Base-by-base conservation (phyloP, 768 basidiomycete species). In the Tulasnella calospora region DNA sequence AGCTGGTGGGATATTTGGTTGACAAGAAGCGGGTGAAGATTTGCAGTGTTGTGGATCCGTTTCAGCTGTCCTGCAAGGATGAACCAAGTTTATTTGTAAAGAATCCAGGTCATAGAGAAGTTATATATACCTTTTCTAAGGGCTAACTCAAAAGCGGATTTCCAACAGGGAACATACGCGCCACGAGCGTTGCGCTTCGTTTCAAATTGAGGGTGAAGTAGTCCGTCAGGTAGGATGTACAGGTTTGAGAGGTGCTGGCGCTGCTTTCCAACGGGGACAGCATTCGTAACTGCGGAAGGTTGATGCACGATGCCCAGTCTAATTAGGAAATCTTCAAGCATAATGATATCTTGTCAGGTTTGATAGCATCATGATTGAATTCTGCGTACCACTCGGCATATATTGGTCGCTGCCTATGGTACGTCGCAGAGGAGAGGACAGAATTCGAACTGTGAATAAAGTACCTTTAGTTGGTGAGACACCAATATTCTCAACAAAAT, bases 161-260 rank as follows among this genome's bases (percentile, higher is more conserved):
- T 88, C 83, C 89, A 89, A 83, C 92, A 94, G 15, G 89, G 77
- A n/a, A 91, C 81, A 81, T 94, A 92, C 38, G 81, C 79, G 0
- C 88, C 89, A 36, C 82, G 83, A 23, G 87, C 88, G 21, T 86
- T 85, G 72, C 84, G 86, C 19, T 87, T 87, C 17, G 81, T 83
- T 71, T 87, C 88, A 82, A 89, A 92, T 80, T 88, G 87, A 33
- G 89, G 86, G 82, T 94, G 91, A 80, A 91, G 88, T 23, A 94
- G 82, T 19, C 92, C 92, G 81, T 92, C 90, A 15, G 89, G 88
- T n/a, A 88, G 17, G 23, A 71, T 36, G 30, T 78, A 71, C n/a
- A 36, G 74, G 38, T 40, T 75, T 13, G 70, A 40, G 23, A 55
- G 82, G 81, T 13, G 83, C 78, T 33, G 82, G 82, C 47, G 81